Evolutionary conservation across 148 eudicot genomes (phyloP).

Genomic region (Fallopia convolvulus): DNA sequence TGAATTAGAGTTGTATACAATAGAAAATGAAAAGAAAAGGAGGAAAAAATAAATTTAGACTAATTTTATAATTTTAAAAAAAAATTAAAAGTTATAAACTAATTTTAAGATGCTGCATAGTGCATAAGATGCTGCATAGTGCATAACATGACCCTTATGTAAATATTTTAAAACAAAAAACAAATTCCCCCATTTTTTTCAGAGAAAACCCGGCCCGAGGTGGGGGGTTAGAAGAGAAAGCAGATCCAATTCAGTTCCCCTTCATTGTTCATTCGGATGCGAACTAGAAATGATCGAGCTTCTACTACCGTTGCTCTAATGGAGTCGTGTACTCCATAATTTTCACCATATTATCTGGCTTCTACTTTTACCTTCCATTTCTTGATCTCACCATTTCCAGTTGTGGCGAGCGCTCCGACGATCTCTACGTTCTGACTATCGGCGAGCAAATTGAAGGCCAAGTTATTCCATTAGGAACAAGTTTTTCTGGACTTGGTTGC

Average conservation of each 20-base stretch:
- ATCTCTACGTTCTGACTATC: not conserved
- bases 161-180: not conserved
- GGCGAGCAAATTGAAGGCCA: not conserved
- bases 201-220: not conserved
- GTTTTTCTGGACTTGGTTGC: not conserved
- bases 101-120: no score
- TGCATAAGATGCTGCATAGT: no score
- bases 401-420: not conserved
- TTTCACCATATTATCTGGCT: not conserved
- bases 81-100: no score
- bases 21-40: no score
- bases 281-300: not conserved
- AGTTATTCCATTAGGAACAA: not conserved
- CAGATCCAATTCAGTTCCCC: constrained; percentile 1
- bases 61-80: no score
- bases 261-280: not conserved
- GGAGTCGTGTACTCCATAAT: not conserved
- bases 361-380: not conserved
- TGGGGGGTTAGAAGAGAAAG: not conserved
- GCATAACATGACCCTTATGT: no score
- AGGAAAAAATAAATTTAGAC: no score
- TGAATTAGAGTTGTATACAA: no score
- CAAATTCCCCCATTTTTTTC: not conserved
- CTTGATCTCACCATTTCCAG: not conserved
- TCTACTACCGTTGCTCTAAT: not conserved